These are phyloP conservation scores for Ceratobasidium papillatum DNA, from an alignment of 1,284 basidiomycete species.

Conservation along the genomic window DNA sequence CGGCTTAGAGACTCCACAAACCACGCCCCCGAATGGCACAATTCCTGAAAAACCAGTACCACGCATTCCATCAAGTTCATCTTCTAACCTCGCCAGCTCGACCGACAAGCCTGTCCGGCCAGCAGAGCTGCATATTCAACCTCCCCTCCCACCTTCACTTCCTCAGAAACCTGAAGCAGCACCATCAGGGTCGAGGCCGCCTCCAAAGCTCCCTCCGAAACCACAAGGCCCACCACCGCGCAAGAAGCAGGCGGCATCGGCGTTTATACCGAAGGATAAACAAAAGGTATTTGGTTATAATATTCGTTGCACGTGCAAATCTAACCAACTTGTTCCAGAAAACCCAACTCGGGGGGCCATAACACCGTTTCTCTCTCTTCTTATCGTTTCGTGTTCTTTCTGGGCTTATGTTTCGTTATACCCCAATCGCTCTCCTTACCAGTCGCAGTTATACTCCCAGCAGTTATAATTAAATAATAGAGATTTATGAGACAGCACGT, in stretches of 20 bases:
- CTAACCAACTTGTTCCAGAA: constrained; percentile 1
- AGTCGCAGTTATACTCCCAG: neutral
- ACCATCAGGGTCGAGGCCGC: neutral
- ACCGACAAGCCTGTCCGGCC: neutral
- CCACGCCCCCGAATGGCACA: neutral
- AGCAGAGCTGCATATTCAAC: neutral
- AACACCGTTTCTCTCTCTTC: neutral
- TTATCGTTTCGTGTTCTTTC: neutral
- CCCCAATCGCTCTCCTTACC: neutral
- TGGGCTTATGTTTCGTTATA: neutral
- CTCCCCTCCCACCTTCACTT: neutral
- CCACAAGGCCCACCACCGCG: constrained; percentile 10
- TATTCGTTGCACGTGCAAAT: neutral
- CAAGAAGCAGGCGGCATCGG: constrained; percentile 18
- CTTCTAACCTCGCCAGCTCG: neutral
- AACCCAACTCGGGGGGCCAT: constrained; percentile 20
- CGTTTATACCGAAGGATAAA: constrained; percentile 32
- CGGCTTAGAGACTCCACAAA: neutral
- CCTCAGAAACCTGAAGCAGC: constrained; percentile 1
- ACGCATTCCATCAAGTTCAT: neutral
- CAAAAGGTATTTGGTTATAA: constrained; percentile 11
- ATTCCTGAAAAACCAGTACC: neutral
- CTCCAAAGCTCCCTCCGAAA: neutral
- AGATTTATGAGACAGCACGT: neutral
- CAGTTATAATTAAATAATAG: neutral